Evolutionary conservation across 164 flowering plant species (phyloP).

Genomic region (Aristolochia californica): DNA sequence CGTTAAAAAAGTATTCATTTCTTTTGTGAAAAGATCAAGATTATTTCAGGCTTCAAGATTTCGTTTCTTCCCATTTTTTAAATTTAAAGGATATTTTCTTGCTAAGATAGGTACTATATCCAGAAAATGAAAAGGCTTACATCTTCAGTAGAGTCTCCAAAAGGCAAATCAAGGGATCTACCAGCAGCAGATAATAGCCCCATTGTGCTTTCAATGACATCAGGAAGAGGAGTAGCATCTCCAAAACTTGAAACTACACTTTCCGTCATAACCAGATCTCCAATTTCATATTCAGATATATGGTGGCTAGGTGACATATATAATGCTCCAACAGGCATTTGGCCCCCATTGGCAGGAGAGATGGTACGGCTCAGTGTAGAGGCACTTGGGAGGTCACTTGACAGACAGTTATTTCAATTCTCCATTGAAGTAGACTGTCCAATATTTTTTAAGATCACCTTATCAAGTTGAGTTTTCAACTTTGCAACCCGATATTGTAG

Average conservation of each 20-base stretch:
- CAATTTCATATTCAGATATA: conserved; percentile 39
- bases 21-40: too few relatives aligned
- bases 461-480: conserved; percentile 43
- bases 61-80: background rate
- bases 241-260: conserved; percentile 50
- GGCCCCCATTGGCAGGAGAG: conserved; percentile 55
- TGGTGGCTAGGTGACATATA: conserved; percentile 23
- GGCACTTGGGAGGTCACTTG: conserved; percentile 44
- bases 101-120: background rate
- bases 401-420: conserved; percentile 45
- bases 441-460: conserved; percentile 34
- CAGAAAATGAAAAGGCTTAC: conserved; percentile 32
- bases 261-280: conserved; percentile 41
- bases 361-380: conserved; percentile 55
- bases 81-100: background rate
- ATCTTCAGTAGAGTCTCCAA: conserved; percentile 53
- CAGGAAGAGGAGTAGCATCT: conserved; percentile 49
- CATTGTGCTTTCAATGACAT: conserved; percentile 68
- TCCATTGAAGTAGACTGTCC: conserved; percentile 62
- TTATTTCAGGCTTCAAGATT: too few relatives aligned
- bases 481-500: conserved; percentile 43
- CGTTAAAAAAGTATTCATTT: too few relatives aligned
- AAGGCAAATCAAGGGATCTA: conserved; percentile 40
- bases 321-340: conserved; percentile 30
- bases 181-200: conserved; percentile 44